Conservation (phyloP, 2,329 filamentous ascomycete genomes). For the Periconia macrospinosa region DNA sequence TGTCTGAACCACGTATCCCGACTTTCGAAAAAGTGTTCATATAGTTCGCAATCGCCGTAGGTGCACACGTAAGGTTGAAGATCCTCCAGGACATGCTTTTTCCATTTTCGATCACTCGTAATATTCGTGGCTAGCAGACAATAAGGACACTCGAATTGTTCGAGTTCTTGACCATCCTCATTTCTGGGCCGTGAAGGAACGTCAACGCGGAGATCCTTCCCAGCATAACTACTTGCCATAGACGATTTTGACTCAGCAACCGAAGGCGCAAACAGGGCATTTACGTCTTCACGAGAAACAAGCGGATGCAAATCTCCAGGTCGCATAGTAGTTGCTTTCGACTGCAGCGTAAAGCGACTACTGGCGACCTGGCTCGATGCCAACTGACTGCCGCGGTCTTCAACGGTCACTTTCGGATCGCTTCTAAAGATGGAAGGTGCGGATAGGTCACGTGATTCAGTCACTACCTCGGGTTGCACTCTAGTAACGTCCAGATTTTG, state of each 20-base stretch:
- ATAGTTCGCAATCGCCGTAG: conserved; percentile 3
- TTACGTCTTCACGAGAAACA: background rate
- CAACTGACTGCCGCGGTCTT: background rate
- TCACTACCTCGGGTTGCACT: background rate
- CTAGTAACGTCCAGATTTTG: conserved; percentile 1
- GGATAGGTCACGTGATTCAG: background rate
- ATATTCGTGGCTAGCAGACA: conserved; percentile 8
- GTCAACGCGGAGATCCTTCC: conserved; percentile 1
- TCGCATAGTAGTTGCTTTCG: conserved; percentile 8
- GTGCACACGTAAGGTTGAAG: conserved; percentile 11
- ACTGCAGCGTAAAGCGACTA: conserved; percentile 1
- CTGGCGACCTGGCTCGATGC: conserved; percentile 2
- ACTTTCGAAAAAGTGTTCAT: conserved; percentile 6
- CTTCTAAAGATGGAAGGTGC: background rate
- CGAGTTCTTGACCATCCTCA: conserved; percentile 1
- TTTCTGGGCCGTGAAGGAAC: conserved; percentile 3
- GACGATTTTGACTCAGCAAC: conserved; percentile 6
- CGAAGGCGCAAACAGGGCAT: conserved; percentile 3
- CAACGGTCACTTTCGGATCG: background rate
- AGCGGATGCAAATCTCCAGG: background rate
- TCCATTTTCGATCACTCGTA: conserved; percentile 3
- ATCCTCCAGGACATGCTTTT: conserved; percentile 6
- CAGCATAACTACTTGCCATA: conserved; percentile 4
- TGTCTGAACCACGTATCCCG: conserved; percentile 6
- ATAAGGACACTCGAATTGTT: conserved; percentile 10